phyloP scores from a whole-genome alignment of 2,329 filamentous ascomycete genomes.

The Penicillium sp. region DNA sequence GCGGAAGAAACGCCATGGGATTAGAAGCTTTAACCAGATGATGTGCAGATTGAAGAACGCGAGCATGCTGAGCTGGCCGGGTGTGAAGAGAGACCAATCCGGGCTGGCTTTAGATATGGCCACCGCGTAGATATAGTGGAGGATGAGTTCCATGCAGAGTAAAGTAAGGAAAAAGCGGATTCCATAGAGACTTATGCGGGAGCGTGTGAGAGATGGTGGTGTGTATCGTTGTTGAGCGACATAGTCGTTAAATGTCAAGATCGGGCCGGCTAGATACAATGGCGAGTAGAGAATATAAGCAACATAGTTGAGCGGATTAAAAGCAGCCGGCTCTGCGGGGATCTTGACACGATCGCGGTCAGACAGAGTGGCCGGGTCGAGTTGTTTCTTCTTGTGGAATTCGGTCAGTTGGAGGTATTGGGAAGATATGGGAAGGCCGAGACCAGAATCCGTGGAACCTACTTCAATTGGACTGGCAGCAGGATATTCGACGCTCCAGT shows the following conservation, averaged over 20 bases:
- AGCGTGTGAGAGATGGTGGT: conserved; percentile 64
- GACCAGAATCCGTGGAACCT: conserved; percentile 35
- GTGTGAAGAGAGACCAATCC: conserved; percentile 77
- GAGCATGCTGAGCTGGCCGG: conserved; percentile 82
- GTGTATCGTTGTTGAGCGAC: conserved; percentile 78
- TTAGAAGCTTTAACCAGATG: conserved; percentile 94
- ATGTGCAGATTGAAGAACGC: conserved; percentile 95
- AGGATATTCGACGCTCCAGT: conserved; percentile 75
- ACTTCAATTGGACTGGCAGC: conserved; percentile 75
- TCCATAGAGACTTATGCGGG: conserved; percentile 75
- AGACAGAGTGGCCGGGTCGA: conserved; percentile 80
- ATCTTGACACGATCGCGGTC: conserved; percentile 81
- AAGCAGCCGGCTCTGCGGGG: conserved; percentile 69
- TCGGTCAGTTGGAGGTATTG: conserved; percentile 23
- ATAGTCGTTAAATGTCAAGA: conserved; percentile 97
- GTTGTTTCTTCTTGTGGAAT: conserved; percentile 88
- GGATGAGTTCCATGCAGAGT: conserved; percentile 82
- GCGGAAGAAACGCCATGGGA: conserved; percentile 97
- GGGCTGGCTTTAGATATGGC: conserved; percentile 82
- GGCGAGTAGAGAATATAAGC: conserved; percentile 90
- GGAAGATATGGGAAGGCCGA: conserved; percentile 1
- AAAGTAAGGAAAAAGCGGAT: conserved; percentile 77
- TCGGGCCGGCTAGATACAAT: conserved; percentile 87
- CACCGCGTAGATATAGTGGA: conserved; percentile 90
- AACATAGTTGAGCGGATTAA: conserved; percentile 77